A percentile compares a stretch with the other conserved stretches of the same genome.
Evolutionary conservation across 1,284 basidiomycete genomes (phyloP).

Genomic region (Fomes fomentarius): DNA sequence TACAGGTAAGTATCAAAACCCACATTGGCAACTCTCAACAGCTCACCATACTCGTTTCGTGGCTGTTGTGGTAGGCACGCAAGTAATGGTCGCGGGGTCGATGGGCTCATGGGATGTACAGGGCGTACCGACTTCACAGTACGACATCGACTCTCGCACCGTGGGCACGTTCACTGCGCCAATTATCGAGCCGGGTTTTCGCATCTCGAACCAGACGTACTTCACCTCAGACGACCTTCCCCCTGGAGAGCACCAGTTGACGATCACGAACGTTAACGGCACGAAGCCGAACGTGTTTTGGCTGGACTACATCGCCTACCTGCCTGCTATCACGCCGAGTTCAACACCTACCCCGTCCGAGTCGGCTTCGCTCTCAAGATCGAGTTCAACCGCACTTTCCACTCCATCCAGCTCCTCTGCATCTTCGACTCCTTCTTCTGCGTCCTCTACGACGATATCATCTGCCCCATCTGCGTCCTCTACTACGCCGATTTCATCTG

Average conservation of each 20-base stretch:
- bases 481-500: no score
- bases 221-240: constrained; percentile 18
- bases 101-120: constrained; percentile 18
- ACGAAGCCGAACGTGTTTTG: constrained; percentile 23
- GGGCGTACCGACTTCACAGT: constrained; percentile 17
- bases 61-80: constrained; percentile 15
- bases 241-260: constrained; percentile 17
- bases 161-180: constrained; percentile 10
- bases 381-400: no score
- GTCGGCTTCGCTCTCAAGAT: no score
- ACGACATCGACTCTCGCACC: constrained; percentile 15
- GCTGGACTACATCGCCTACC: constrained; percentile 25
- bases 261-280: constrained; percentile 24
- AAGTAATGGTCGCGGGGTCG: constrained; percentile 18
- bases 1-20: constrained; percentile 3
- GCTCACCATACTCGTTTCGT: neutral
- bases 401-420: no score
- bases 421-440: no score
- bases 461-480: no score
- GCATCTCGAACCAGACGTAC: constrained; percentile 8
- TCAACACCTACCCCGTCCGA: no score
- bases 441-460: no score
- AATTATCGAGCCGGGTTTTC: constrained; percentile 5
- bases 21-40: no score
- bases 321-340: no score